Percentiles rank a stretch among this genome's conserved stretches.
Conservation (phyloP, 2,329 filamentous ascomycete genomes). For the Colletotrichum sublineola region DNA sequence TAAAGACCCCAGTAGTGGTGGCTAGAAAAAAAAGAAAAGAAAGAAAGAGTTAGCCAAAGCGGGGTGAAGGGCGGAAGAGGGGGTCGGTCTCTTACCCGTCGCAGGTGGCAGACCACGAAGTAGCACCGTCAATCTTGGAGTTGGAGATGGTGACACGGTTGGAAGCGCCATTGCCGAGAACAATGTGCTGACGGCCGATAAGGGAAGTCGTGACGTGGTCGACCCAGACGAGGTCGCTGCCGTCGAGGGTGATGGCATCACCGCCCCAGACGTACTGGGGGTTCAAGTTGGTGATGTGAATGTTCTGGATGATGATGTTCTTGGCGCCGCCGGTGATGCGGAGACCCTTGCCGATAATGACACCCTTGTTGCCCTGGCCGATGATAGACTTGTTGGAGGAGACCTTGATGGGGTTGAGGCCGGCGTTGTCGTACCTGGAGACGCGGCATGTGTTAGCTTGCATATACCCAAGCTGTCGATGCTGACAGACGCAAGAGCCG, state of each 20-base stretch:
- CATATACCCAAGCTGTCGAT: too few species aligned
- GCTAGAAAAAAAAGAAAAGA: slow-evolving; percentile 28
- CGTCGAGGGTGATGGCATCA: slow-evolving; percentile 67
- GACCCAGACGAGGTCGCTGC: slow-evolving; percentile 62
- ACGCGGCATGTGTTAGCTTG: neutral
- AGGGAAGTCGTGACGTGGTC: slow-evolving; percentile 69
- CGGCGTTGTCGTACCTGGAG: slow-evolving; percentile 63
- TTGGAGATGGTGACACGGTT: slow-evolving; percentile 72
- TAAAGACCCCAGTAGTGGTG: slow-evolving; percentile 73
- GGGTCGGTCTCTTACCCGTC: slow-evolving; percentile 50
- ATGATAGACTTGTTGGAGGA: slow-evolving; percentile 70
- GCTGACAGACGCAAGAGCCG: neutral
- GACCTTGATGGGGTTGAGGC: slow-evolving; percentile 63
- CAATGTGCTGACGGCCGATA: slow-evolving; percentile 72
- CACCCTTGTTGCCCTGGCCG: slow-evolving; percentile 64
- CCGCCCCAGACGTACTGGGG: slow-evolving; percentile 71
- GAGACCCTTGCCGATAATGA: slow-evolving; percentile 71
- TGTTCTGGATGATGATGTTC: slow-evolving; percentile 69
- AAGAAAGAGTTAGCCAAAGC: neutral
- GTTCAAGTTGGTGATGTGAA: slow-evolving; percentile 68
- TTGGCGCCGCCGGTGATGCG: slow-evolving; percentile 59
- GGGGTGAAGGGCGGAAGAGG: neutral
- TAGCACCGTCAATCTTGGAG: slow-evolving; percentile 68
- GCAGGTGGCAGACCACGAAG: slow-evolving; percentile 68
- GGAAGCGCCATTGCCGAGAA: slow-evolving; percentile 66